These are phyloP conservation scores for Piper betle DNA, from an alignment of 164 flowering plant species.

Conservation along the genomic window DNA sequence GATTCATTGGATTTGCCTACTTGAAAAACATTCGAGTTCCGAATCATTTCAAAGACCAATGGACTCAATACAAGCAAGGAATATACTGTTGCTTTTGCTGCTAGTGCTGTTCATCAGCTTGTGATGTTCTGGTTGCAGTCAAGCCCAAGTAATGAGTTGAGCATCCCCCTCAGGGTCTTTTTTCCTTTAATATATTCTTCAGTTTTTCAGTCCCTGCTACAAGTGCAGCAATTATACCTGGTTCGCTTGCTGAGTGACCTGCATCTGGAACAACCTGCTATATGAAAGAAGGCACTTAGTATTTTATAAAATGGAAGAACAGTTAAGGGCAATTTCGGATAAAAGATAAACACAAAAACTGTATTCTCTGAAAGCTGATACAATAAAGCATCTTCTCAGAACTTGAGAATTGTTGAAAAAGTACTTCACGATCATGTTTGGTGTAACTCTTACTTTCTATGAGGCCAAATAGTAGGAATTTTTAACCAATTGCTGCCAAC, in stretches of 20 bases:
- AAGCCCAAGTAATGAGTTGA: neutral
- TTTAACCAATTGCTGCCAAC: neutral
- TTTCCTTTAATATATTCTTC: constrained; percentile 19
- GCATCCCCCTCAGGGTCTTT: neutral
- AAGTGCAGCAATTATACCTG: constrained; percentile 62
- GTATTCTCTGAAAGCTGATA: too few relatives aligned
- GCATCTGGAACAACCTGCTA: constrained; percentile 63
- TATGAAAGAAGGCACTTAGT: neutral
- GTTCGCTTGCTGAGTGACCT: constrained; percentile 86
- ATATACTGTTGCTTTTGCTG: neutral
- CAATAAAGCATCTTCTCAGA: too few relatives aligned
- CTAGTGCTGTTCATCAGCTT: neutral
- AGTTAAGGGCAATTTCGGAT: neutral
- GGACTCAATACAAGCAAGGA: neutral
- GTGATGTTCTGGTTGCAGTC: neutral
- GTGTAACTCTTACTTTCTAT: too few relatives aligned
- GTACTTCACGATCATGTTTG: too few relatives aligned
- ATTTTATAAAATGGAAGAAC: neutral
- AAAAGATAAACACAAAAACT: neutral
- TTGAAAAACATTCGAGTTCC: neutral
- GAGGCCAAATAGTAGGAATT: neutral
- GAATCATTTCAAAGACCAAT: neutral
- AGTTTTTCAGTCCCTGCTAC: constrained; percentile 74
- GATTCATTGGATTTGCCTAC: neutral
- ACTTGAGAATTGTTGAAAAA: too few relatives aligned